Evolutionary conservation across 2,329 filamentous ascomycete genomes (phyloP), one percentile per base, ranked within the genome.

Genomic region (Dothidotthia symphoricarpi): DNA sequence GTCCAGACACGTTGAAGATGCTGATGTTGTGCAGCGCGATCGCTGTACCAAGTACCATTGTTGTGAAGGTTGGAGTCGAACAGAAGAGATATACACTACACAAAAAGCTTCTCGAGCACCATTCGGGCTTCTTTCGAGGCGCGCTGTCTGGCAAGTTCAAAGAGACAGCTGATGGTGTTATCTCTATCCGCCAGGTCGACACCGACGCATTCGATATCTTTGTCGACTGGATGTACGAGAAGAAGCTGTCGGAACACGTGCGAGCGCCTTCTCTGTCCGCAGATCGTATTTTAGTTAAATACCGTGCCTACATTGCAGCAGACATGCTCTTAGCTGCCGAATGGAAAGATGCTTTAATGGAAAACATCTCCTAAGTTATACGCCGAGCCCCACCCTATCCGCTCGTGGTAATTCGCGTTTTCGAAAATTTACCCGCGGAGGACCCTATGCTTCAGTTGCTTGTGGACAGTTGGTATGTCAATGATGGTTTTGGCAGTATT

Each of bases 151-250:
- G 36, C 19, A 12, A 17, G 8, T 40, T 34, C 9, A 31, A 13
- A 6, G 17, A 33, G 15, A 27, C 28, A 10, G 15, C 15, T 12
- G 29, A 32, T 6, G 28, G 35, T n/a, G 15, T 32, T 15, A 31
- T 32, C n/a, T n/a, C 24, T 6, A 22, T 22, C 6, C 28, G 31
- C 3, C 15, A 37, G 7, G 15, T 22, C 9, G 19, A 22, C 28
- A 31, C 17, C 4, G 22, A 36, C 4, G 6, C 3, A 1, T 46
- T 43, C 27, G 28, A 43, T 9, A 13, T 34, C 16, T 37, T 46
- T 5, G 30, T 46, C 6, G 43, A 38, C 16, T 43, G 39, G 43
- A 12, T 43, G 8, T 43, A 43, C n/a, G 36, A 43, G 15, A 31
- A 24, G 12, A 15, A 4, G 19, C 16, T 46, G 6, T 34, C 13